Evolutionary conservation across 1,139 yeast species (phyloP).

Genomic region (Suhomyces ambrosiae): DNA sequence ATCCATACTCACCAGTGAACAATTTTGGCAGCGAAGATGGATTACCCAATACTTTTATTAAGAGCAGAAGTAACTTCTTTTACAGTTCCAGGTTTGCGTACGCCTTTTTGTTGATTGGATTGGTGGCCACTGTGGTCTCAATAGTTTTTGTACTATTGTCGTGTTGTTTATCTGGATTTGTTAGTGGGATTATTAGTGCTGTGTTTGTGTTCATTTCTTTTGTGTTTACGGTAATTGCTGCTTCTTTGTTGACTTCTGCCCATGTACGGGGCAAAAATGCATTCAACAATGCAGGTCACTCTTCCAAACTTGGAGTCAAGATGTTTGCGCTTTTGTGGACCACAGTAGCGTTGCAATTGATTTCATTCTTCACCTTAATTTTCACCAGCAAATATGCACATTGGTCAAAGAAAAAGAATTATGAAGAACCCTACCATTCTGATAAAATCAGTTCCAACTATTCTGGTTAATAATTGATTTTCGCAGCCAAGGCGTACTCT

Average conservation of each 20-base stretch:
- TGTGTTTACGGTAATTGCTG: slow-evolving; percentile 56
- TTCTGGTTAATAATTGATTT: slow-evolving; percentile 2
- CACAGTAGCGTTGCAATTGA: slow-evolving; percentile 47
- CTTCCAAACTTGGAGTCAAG: slow-evolving; percentile 57
- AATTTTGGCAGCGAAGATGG: slow-evolving; percentile 50
- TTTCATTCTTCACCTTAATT: slow-evolving; percentile 21
- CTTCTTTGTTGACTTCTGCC: slow-evolving; percentile 65
- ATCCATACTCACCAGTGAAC: slow-evolving; percentile 64
- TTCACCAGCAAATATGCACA: slow-evolving; percentile 9
- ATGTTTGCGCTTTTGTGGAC: slow-evolving; percentile 71
- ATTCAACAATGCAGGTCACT: slow-evolving; percentile 50
- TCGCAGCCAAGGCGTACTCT: neutral
- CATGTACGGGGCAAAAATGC: slow-evolving; percentile 62
- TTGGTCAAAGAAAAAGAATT: slow-evolving; percentile 1
- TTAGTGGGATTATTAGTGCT: slow-evolving; percentile 24
- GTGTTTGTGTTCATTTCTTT: slow-evolving; percentile 41
- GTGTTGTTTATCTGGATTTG: slow-evolving; percentile 18
- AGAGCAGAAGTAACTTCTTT: slow-evolving; percentile 53
- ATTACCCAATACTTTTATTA: slow-evolving; percentile 51
- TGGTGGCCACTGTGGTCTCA: slow-evolving; percentile 57
- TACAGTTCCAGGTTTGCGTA: slow-evolving; percentile 68
- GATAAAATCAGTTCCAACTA: slow-evolving; percentile 8
- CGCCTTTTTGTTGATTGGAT: slow-evolving; percentile 65
- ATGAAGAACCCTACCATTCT: slow-evolving; percentile 4
- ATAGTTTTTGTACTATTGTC: slow-evolving; percentile 20